Evolutionary conservation across 768 basidiomycete species (phyloP).

Genomic region (Termitomyces sp.): DNA sequence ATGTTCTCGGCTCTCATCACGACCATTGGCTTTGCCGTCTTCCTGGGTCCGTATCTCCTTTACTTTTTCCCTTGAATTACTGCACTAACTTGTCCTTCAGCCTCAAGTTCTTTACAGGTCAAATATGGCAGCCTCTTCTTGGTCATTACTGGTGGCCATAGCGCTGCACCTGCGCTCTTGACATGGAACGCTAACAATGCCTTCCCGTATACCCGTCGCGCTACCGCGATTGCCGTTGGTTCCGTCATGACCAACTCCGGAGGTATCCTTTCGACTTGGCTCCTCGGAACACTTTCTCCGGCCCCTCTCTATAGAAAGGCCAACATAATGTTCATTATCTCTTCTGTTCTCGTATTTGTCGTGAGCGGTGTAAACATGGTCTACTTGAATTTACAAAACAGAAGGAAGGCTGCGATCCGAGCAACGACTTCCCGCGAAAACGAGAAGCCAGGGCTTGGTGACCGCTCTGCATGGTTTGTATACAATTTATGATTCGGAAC

Average conservation of each 20-base stretch:
- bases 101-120: background rate
- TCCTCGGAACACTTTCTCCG: background rate
- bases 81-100: background rate
- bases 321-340: no score
- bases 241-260: background rate
- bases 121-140: background rate
- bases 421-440: no score
- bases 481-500: no score
- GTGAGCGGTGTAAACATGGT: no score
- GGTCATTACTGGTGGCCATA: background rate
- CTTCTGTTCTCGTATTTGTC: no score
- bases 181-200: background rate
- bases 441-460: no score
- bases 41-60: background rate
- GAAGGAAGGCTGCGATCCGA: no score
- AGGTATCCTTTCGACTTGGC: background rate
- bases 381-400: no score
- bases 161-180: background rate
- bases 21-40: background rate
- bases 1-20: background rate
- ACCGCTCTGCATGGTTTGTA: no score
- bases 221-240: background rate
- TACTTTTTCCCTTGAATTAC: background rate
- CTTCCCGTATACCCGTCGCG: background rate
- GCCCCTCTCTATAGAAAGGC: background rate